A percentile compares a stretch with the other conserved stretches of the same genome.
phyloP scores from a whole-genome alignment of 371 early-diverging fungal genomes.

The Mortierella sp. region DNA sequence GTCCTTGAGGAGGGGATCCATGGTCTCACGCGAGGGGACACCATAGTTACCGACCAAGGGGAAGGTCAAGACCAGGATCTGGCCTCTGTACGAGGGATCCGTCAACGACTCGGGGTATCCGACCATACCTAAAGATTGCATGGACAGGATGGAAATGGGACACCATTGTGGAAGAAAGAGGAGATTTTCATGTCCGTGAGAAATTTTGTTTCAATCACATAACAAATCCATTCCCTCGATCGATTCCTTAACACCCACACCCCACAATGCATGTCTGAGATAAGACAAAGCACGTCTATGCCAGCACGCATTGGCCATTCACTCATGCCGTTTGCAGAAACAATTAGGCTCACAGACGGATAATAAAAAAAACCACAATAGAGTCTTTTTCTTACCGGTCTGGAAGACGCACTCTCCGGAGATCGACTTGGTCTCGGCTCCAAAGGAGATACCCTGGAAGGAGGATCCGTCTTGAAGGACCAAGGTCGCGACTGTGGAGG shows the following conservation, averaged over 20 bases:
- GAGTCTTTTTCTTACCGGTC: conserved; percentile 83
- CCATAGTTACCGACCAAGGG: conserved; percentile 97
- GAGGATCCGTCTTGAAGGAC: conserved; percentile 89
- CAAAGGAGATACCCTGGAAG: conserved; percentile 94
- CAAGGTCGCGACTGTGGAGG: conserved; percentile 72
- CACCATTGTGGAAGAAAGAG: too few species aligned
- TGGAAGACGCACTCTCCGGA: conserved; percentile 98
- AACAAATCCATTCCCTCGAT: neutral
- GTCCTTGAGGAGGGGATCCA: conserved; percentile 82
- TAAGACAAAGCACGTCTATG: too few species aligned
- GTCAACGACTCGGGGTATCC: conserved; percentile 97
- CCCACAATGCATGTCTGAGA: too few species aligned
- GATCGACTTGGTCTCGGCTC: conserved; percentile 87
- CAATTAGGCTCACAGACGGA: too few species aligned
- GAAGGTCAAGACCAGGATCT: conserved; percentile 95
- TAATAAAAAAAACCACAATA: neutral
- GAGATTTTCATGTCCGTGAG: too few species aligned
- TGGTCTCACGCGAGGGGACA: conserved; percentile 86
- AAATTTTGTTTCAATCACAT: conserved; percentile 11
- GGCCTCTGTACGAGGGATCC: conserved; percentile 96
- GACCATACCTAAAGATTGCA: conserved; percentile 75
- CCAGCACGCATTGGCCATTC: too few species aligned
- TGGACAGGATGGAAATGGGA: neutral
- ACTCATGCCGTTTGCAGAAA: too few species aligned
- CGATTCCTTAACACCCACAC: neutral